phyloP scores from a whole-genome alignment of 306 rosid species.

The Sphenostylis stenocarpa region DNA sequence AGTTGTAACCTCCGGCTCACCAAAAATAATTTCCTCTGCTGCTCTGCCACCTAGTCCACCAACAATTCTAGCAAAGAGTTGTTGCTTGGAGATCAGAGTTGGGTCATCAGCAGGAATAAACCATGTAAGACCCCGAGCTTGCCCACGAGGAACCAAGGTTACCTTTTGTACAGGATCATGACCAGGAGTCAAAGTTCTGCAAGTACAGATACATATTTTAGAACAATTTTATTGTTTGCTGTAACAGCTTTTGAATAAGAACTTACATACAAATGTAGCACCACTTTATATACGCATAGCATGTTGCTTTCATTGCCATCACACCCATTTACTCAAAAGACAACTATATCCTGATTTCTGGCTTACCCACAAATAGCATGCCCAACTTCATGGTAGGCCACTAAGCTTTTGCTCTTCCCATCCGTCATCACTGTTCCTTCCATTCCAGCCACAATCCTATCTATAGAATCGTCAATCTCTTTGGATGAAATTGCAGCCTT shows the following conservation, averaged over 20 bases:
- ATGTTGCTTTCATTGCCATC: not conserved
- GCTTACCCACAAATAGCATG: conserved; percentile 97
- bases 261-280: not conserved
- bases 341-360: not conserved
- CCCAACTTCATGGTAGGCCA: conserved; percentile 98
- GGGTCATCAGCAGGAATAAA: conserved; percentile 96
- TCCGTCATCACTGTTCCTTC: conserved; percentile 99
- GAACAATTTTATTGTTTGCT: not conserved
- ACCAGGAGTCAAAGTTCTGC: conserved; percentile 96
- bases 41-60: conserved; percentile 99
- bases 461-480: conserved; percentile 96
- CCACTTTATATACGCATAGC: not conserved
- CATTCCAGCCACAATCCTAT: conserved; percentile 99
- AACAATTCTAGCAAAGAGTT: conserved; percentile 96
- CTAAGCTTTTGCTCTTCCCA: conserved; percentile 97
- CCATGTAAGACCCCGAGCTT: conserved; percentile 99
- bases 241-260: conserved; percentile 14
- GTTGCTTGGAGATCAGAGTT: conserved; percentile 91
- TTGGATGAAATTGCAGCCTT: conserved; percentile 85
- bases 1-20: conserved; percentile 97
- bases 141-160: conserved; percentile 93
- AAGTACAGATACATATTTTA: conserved; percentile 33
- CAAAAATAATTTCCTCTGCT: conserved; percentile 93
- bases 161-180: conserved; percentile 95
- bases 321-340: not conserved